Evolutionary conservation across 2,329 filamentous ascomycete genomes (phyloP), one percentile per base, ranked within the genome.

Genomic region (Trichoderma guizhouense): DNA sequence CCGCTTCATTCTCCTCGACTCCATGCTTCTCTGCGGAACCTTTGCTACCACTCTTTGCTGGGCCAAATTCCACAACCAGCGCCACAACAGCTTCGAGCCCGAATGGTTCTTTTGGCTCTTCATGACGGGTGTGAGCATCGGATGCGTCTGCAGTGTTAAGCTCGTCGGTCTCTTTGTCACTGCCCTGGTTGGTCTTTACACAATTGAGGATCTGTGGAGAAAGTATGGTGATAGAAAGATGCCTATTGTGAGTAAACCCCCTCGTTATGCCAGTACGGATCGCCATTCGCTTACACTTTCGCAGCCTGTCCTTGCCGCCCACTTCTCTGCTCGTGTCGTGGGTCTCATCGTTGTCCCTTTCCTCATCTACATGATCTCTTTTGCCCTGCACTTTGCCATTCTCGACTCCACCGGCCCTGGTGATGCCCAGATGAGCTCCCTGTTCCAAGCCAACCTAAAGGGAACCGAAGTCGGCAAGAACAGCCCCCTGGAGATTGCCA

Each of bases 341-440:
- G 94, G 94, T 63, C 87, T 99, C 72, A 99, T 99, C 74, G 80
- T 97, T 73, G 88, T 99, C 65, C 96, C 96, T 7, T 86, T 97
- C 79, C 84, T 95, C 72, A 94, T 99, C 77, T 99, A 99, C 85
- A 91, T 98, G 84, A 91, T 98, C 80, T 97, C 94, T 57, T 99
- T 99, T 82, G 97, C 93, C 77, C 84, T 97, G 69, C 96, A 99
- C 84, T 99, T 99, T 82, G 87, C 94, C 74, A 93, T 99, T 74
- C 89, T 99, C 72, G 93, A 97, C 82, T 95, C 94, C 83, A 95
- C 92, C 77, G 96, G 96, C 24, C 96, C 97, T 8, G 96, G 96
- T 69, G 96, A 99, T 84, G 96, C 96, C n/a, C 96, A 99, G 83
- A 99, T 99, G 96, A 98, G 95, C 84, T 99, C 96, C 30, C 89